Conservation (phyloP, 148 eudicot species). For the Nepenthes mirabilis region DNA sequence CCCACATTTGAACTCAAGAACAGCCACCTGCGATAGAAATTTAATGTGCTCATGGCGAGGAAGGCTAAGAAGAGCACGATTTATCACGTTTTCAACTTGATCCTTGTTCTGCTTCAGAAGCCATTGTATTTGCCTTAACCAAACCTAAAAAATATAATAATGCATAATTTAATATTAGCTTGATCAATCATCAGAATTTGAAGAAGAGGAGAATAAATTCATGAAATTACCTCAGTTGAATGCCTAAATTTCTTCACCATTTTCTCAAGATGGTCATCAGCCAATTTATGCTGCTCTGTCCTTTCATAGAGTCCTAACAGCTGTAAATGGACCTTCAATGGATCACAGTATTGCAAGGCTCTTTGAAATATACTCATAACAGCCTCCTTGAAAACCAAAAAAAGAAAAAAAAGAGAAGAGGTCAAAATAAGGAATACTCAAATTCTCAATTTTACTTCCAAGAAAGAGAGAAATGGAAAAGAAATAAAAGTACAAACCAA, state of each 20-base stretch:
- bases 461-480: background rate
- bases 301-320: constrained; percentile 75
- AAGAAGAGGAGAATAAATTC: background rate
- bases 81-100: constrained; percentile 42
- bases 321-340: constrained; percentile 70
- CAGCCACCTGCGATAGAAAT: constrained; percentile 61
- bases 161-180: background rate
- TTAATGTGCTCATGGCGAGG: constrained; percentile 69
- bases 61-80: constrained; percentile 67
- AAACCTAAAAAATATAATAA: constrained; percentile 32
- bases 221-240: constrained; percentile 54
- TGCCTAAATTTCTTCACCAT: constrained; percentile 79
- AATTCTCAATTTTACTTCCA: background rate
- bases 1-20: constrained; percentile 63
- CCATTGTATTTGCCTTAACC: constrained; percentile 73
- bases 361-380: constrained; percentile 60
- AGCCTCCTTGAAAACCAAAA: constrained; percentile 45
- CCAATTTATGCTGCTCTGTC: constrained; percentile 64
- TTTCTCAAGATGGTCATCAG: constrained; percentile 69
- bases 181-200: too few species aligned
- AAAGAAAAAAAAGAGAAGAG: background rate
- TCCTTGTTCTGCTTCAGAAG: constrained; percentile 47
- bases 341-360: constrained; percentile 87
- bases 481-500: background rate
- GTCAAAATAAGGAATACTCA: background rate